These are phyloP conservation scores for Pseudogymnoascus sp. DNA, from an alignment of 2,329 filamentous ascomycete species.

Conservation along the genomic window DNA sequence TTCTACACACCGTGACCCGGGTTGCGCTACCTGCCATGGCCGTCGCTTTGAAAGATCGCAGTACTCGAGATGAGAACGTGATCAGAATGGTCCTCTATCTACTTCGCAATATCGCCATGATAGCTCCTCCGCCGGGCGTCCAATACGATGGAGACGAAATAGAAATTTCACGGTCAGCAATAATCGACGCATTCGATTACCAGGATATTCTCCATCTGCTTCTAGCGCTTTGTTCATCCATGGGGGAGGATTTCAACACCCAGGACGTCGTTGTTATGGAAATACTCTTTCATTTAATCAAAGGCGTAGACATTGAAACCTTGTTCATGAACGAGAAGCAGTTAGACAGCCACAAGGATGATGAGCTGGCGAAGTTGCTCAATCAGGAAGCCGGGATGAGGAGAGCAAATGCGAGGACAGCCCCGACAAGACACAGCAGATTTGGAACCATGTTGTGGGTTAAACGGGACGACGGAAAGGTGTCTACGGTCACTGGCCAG, in stretches of 20 bases:
- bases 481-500: constrained; percentile 83
- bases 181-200: constrained; percentile 80
- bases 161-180: constrained; percentile 78
- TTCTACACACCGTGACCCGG: constrained; percentile 74
- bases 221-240: constrained; percentile 81
- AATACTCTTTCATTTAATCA: constrained; percentile 84
- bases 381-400: constrained; percentile 80
- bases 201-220: constrained; percentile 86
- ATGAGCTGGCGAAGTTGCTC: constrained; percentile 69
- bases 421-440: constrained; percentile 80
- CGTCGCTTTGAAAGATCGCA: constrained; percentile 65
- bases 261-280: constrained; percentile 89
- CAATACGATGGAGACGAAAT: constrained; percentile 81
- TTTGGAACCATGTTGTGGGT: constrained; percentile 99
- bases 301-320: constrained; percentile 76
- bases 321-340: constrained; percentile 78
- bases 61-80: constrained; percentile 76
- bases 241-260: constrained; percentile 84
- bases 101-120: constrained; percentile 80
- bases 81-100: constrained; percentile 88
- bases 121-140: constrained; percentile 64
- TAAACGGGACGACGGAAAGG: constrained; percentile 69
- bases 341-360: constrained; percentile 58
- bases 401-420: constrained; percentile 66
- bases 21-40: constrained; percentile 83